These are phyloP conservation scores for Gonapodya prolifera DNA, from an alignment of 192 early-diverging fungal species.

Conservation along the genomic window DNA sequence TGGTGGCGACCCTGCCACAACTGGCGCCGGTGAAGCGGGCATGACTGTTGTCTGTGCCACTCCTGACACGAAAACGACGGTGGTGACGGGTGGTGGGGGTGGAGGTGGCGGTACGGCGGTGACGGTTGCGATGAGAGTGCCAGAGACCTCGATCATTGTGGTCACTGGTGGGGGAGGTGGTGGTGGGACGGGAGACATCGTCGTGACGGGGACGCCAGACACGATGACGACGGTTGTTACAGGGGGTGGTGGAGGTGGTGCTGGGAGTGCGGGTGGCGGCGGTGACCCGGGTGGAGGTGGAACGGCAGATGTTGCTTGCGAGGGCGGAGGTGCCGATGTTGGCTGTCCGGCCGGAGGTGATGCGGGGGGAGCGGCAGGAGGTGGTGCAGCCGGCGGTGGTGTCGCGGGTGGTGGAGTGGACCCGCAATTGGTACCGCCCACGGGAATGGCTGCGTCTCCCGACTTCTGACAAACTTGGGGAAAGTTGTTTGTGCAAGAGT, in stretches of 20 bases:
- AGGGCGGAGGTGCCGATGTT: neutral
- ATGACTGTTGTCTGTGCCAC: too few relatives aligned
- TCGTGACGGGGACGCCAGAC: neutral
- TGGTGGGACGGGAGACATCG: neutral
- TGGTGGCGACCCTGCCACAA: too few relatives aligned
- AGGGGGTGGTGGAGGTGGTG: neutral
- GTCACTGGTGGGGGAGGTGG: neutral
- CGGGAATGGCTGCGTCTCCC: neutral
- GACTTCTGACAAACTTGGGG: neutral
- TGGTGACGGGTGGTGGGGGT: too few relatives aligned
- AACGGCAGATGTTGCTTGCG: neutral
- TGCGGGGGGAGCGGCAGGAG: too few relatives aligned
- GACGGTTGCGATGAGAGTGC: too few relatives aligned
- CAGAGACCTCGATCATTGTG: too few relatives aligned
- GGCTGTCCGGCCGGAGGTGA: neutral
- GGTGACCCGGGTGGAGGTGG: neutral
- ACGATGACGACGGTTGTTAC: neutral
- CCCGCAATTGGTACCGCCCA: neutral
- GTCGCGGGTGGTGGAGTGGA: neutral
- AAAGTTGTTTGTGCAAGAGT: neutral
- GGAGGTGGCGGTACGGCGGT: too few relatives aligned
- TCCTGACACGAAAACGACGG: too few relatives aligned
- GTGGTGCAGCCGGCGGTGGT: neutral
- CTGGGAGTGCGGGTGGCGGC: neutral
- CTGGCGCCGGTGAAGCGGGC: too few relatives aligned